These are phyloP conservation scores for Sporobolus alterniflorus DNA, from an alignment of 202 grass and related monocot species.

Conservation along the genomic window DNA sequence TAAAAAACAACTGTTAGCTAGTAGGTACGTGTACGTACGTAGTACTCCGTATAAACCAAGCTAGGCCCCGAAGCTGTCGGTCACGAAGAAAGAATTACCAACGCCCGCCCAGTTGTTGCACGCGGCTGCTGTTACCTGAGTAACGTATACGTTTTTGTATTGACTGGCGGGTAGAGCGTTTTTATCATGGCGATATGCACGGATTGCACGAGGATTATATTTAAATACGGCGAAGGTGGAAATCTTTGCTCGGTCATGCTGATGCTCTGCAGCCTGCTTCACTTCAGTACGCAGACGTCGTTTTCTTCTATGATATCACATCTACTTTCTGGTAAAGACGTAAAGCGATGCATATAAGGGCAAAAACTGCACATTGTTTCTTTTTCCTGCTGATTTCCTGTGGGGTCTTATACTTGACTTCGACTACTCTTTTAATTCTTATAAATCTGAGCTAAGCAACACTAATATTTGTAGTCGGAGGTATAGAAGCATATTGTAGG, in stretches of 20 bases:
- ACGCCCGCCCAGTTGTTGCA: background rate
- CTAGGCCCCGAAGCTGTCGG: background rate
- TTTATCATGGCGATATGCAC: background rate
- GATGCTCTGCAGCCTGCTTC: background rate
- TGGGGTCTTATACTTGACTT: background rate
- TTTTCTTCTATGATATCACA: background rate
- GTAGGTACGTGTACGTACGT: no score
- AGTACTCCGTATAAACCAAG: background rate
- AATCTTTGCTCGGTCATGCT: background rate
- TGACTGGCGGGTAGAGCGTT: background rate
- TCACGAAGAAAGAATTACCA: background rate
- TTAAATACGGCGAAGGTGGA: background rate
- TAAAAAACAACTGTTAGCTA: no score
- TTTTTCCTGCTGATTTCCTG: background rate
- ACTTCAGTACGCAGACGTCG: background rate
- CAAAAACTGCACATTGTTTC: background rate
- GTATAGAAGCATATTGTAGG: no score
- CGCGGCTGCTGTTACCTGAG: background rate
- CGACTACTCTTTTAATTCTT: background rate
- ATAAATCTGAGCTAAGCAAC: background rate
- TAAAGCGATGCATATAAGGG: background rate
- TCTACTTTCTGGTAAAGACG: constrained; percentile 8
- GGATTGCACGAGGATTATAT: background rate
- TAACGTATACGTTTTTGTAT: background rate
- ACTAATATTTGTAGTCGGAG: no score